Percentiles rank a stretch among this genome's conserved stretches.
These are phyloP conservation scores for Huntiella bhutanensis DNA, from an alignment of 2,329 filamentous ascomycete genomes.

Conservation along the genomic window DNA sequence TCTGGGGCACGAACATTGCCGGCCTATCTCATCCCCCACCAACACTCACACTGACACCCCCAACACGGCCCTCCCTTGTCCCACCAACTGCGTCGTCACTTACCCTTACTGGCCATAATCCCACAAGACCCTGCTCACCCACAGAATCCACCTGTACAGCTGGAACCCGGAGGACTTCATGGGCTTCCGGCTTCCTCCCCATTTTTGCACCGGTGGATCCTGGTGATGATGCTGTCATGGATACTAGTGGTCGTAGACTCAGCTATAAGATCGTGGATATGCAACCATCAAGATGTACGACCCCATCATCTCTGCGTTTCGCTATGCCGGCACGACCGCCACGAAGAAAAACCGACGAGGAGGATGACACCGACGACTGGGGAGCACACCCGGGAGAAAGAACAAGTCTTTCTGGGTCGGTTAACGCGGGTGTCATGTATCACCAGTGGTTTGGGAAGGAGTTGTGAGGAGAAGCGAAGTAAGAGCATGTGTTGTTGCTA, in stretches of 20 bases:
- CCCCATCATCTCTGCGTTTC: conserved; percentile 9
- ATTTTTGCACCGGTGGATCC: conserved; percentile 9
- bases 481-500: background rate
- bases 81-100: background rate
- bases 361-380: conserved; percentile 6
- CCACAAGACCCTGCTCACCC: no score
- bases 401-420: background rate
- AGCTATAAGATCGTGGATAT: conserved; percentile 10
- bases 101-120: background rate
- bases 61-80: background rate
- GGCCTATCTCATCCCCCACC: conserved; percentile 15
- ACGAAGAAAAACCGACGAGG: background rate
- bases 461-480: background rate
- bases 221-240: conserved; percentile 1
- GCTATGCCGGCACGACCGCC: conserved; percentile 7
- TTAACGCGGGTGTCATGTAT: no score
- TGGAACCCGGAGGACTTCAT: background rate
- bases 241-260: conserved; percentile 7
- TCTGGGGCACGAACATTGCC: conserved; percentile 9
- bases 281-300: conserved; percentile 3
- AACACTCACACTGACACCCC: conserved; percentile 2
- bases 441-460: no score
- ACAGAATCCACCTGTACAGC: no score
- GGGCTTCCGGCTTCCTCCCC: conserved; percentile 6
- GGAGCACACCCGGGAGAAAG: conserved; percentile 8